Evolutionary conservation across 371 early-diverging fungal genomes (phyloP), one percentile per base, ranked within the genome.

Genomic region (Mucor saturninus): DNA sequence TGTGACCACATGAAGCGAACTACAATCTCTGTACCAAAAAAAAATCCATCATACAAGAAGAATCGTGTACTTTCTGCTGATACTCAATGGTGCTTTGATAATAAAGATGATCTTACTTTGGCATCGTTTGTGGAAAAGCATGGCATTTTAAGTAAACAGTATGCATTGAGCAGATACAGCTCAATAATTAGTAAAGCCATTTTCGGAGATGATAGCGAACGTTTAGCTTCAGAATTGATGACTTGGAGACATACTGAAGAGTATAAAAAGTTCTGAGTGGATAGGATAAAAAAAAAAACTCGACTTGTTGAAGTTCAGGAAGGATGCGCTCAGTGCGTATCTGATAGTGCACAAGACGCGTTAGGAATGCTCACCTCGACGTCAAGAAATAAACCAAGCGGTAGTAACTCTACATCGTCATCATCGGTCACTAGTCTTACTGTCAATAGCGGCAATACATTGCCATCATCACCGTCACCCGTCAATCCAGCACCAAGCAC

Each of bases 1-100:
- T 60, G 53, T 60, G 32, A 61, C 48, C 54, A 62, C 54, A 46
- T 55, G 49, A 62, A 62, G 62, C 62, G 56, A 62, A 49, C 49
- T 62, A 49, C 56, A 56, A 29, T 55, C 56, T 62, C 62, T 62
- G 37, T 48, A 50, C 55, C 62, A 50, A 56, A 56, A 56, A 62
- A 56, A 62, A 39, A 49, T 48, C 37, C 62, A 61, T 29, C 58
- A 67, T 62, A 57, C 30, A 67, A 67, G 55, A 67, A 61, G 62
- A 50, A 67, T 40, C 62, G 62, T 58, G 62, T 67, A 31, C 35
- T 67, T 39, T 40, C 67, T 67, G 62, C 62, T 54, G 67, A 67
- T 62, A 58, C 54, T 67, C 67, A 67, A 35, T 62, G 67, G 58
- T 61, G 62, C 59, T 35, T 67, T 54, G 45, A 67, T 54, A 67